A percentile compares a stretch with the other conserved stretches of the same genome.
These are phyloP conservation scores for Atractiella rhizophila DNA, from an alignment of 768 basidiomycete species.

Conservation along the genomic window DNA sequence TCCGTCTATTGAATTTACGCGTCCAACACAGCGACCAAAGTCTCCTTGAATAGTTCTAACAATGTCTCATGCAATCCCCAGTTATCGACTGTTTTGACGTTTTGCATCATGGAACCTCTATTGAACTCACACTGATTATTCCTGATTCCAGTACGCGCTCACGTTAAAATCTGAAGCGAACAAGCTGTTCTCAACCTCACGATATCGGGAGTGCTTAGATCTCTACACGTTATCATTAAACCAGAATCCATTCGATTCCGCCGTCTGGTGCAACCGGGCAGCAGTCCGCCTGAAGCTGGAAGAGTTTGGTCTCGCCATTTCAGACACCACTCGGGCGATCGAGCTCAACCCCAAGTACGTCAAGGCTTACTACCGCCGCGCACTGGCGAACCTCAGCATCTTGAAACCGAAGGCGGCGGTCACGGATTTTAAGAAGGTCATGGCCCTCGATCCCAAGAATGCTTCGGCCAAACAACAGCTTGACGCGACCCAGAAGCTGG, in stretches of 20 bases:
- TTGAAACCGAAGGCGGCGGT: conserved; percentile 66
- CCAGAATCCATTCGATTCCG: conserved; percentile 63
- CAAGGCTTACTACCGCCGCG: conserved; percentile 47
- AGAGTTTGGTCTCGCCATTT: conserved; percentile 60
- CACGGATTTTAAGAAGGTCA: conserved; percentile 50
- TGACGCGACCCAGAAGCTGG: conserved; percentile 66
- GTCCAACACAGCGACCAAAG: too few species aligned
- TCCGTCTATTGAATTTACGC: too few species aligned
- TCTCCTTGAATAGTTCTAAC: too few species aligned
- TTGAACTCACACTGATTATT: too few species aligned
- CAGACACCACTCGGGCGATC: conserved; percentile 46
- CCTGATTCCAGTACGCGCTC: conserved; percentile 16
- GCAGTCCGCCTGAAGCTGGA: conserved; percentile 74
- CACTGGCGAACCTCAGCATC: conserved; percentile 69
- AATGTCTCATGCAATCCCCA: too few species aligned
- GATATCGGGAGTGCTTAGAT: conserved; percentile 47
- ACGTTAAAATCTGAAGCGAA: conserved; percentile 60
- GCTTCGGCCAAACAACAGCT: conserved; percentile 53
- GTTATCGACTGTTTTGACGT: too few species aligned
- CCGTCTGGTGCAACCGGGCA: conserved; percentile 82
- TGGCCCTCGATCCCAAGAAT: conserved; percentile 65
- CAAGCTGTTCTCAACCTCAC: conserved; percentile 57
- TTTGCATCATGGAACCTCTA: too few species aligned
- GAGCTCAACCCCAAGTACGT: conserved; percentile 65
- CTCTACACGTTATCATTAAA: conserved; percentile 66